Base-by-base conservation (phyloP, 495 filamentous ascomycete genomes). In the Hypomontagnella submonticulosa region DNA sequence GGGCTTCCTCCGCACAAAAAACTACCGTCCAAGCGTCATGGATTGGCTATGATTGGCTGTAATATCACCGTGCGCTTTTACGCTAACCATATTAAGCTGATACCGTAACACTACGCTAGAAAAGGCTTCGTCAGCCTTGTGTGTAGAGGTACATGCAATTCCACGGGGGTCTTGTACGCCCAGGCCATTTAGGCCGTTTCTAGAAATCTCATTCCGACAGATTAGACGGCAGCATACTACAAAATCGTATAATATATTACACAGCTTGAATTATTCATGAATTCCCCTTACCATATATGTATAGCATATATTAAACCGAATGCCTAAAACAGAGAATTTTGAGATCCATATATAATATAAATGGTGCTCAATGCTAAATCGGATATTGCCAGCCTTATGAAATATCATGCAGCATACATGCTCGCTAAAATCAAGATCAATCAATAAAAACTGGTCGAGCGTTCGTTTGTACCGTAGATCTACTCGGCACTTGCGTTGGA, bases 21-120 rank as follows among this genome's bases (percentile, higher is more conserved):
- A 46, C 20, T 63, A 46, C 42, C 38, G 60, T 61, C 66, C 55
- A 63, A 69, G 66, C 66, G 60, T 69, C 49, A 57, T 69, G 23
- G 49, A 56, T 50, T 57, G 1, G 16, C 33, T 59, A 38, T 60
- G 42, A 69, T 68, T 65, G 42, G 65, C 30, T 36, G 36, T 34
- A 52, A 12, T 4, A n/a, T 10, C 27, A 69, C 68, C 16, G 56
- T 69, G 61, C 52, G 33, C 44, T 13, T 15, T 15, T 4, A 23
- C 13, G 11, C 37, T 4, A 16, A 50, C 13, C 16, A 33, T 30
- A 30, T 52, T 33, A 7, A 23, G 41, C 20, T 47, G 38, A 49
- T 52, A 67, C 63, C 6, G 57, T 56, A 36, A 27, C 20, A 1
- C 16, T 12, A 33, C 18, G 51, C 40, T 40, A 32, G 23, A 50